phyloP scores from a whole-genome alignment of 2,329 filamentous ascomycete species.

The Sclerotinia glacialis region DNA sequence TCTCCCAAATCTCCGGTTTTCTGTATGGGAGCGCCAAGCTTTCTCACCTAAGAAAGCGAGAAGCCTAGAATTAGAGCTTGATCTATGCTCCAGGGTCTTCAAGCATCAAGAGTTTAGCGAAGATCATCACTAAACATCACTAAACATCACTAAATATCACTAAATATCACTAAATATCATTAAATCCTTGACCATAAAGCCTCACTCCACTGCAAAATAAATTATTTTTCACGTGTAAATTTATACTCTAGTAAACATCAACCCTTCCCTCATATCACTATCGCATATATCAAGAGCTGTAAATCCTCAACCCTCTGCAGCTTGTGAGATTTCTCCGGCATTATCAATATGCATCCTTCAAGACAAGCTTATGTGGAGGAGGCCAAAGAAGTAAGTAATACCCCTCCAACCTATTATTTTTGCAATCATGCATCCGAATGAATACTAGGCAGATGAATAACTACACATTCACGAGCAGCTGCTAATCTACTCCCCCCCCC shows the following conservation, averaged over 20 bases:
- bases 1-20: background rate
- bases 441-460: conserved; percentile 4
- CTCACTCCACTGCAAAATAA: conserved; percentile 9
- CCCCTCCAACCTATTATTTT: conserved; percentile 10
- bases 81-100: conserved; percentile 5
- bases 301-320: background rate
- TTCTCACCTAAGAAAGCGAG: too few relatives aligned
- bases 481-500: conserved; percentile 23
- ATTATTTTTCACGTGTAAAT: background rate
- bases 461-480: background rate
- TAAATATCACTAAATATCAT: conserved; percentile 14
- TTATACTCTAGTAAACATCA: background rate
- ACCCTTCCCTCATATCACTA: background rate
- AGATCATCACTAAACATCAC: conserved; percentile 16
- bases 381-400: conserved; percentile 59
- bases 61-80: background rate
- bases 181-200: conserved; percentile 10
- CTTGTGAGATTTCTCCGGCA: background rate
- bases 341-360: conserved; percentile 70
- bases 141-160: conserved; percentile 14
- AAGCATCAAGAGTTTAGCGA: conserved; percentile 9
- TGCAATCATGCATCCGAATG: conserved; percentile 8
- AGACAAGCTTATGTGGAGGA: conserved; percentile 95
- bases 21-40: background rate
- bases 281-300: background rate